A percentile compares a stretch with the other conserved stretches of the same genome.
These are phyloP conservation scores for Aureobasidium uvarum DNA, from an alignment of 2,329 filamentous ascomycete genomes.

Conservation along the genomic window DNA sequence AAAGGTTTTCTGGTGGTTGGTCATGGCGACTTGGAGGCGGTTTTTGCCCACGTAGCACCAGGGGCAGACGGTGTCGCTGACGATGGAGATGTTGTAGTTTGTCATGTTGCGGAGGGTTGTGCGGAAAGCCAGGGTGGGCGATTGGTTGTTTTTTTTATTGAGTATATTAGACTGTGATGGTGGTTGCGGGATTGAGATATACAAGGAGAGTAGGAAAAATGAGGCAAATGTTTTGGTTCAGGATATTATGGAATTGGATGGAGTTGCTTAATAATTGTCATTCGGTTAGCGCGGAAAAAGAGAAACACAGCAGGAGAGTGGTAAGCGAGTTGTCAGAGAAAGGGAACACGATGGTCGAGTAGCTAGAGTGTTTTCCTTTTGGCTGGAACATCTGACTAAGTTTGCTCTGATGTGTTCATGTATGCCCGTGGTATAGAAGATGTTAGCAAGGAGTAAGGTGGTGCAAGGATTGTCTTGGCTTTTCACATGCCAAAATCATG, in stretches of 20 bases:
- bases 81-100: conserved; percentile 71
- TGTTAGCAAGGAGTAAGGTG: background rate
- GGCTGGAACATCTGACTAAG: no score
- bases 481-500: conserved; percentile 22
- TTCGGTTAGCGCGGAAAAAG: conserved; percentile 14
- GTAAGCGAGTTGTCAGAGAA: background rate
- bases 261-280: conserved; percentile 24
- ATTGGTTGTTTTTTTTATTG: conserved; percentile 1
- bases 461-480: conserved; percentile 8
- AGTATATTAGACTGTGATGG: background rate
- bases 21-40: conserved; percentile 70
- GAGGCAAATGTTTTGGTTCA: background rate
- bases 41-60: conserved; percentile 75
- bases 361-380: no score
- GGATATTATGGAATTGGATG: background rate
- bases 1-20: conserved; percentile 55
- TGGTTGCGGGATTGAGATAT: background rate
- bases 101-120: conserved; percentile 57
- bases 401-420: background rate
- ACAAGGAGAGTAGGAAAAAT: background rate
- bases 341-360: no score
- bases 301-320: background rate
- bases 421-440: conserved; percentile 4
- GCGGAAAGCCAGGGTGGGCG: conserved; percentile 31
- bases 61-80: conserved; percentile 80